A percentile compares a stretch with the other conserved stretches of the same genome.
Conservation (phyloP, 768 basidiomycete species). For the Hygrocybe coccinea region DNA sequence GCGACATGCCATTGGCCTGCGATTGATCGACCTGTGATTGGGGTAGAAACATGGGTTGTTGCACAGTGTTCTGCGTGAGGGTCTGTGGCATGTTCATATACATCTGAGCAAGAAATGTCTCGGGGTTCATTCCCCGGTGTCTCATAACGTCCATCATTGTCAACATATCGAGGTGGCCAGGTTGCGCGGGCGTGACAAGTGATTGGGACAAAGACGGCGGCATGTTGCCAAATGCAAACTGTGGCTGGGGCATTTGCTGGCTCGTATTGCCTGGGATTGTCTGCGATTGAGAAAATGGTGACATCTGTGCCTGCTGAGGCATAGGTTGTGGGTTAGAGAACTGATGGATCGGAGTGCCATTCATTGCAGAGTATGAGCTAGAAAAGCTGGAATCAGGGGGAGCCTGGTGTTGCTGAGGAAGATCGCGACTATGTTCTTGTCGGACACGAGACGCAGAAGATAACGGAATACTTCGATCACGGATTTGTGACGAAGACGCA, state of each 20-base stretch:
- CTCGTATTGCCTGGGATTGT: neutral
- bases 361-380: neutral
- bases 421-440: neutral
- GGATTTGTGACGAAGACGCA: conserved; percentile 1
- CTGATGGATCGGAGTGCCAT: neutral
- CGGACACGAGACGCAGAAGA: conserved; percentile 2
- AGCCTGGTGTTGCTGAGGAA: neutral
- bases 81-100: neutral
- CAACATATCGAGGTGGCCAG: neutral
- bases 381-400: neutral
- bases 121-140: conserved; percentile 6
- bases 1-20: neutral
- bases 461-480: neutral
- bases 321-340: neutral
- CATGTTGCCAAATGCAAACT: neutral
- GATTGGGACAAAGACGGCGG: neutral
- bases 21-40: neutral
- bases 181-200: neutral
- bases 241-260: neutral
- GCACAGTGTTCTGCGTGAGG: neutral
- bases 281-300: neutral
- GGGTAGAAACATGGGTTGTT: neutral
- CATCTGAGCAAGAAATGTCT: neutral
- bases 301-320: neutral
- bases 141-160: conserved; percentile 12